Base-by-base conservation (phyloP, 1,139 yeast species). In the Debaryomyces robertsiae region DNA sequence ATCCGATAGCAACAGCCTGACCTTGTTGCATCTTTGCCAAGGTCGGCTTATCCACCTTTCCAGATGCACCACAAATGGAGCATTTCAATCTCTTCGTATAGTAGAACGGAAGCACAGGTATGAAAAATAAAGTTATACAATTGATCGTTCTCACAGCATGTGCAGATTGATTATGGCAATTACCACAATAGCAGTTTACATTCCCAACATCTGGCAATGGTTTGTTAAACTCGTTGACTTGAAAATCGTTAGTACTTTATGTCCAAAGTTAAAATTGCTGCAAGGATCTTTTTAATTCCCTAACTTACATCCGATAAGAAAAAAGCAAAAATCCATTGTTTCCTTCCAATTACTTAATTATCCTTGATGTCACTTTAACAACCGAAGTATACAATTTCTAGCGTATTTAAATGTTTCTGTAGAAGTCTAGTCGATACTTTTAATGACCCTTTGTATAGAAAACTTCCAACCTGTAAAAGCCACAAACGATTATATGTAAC, bases 81-180 rank as follows among this genome's bases (percentile, higher is more conserved):
- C 78, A 73, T 48, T 62, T 65, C 41, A 73, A 55, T 38, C 69
- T 47, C 45, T 73, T 73, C 30, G 59, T 41, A 45, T 56, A 69
- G 46, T 67, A 66, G 47, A 70, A 72, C 18, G 78, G 78, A 19
- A 73, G 48, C 13, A 73, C 61, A 1, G 78, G 78, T 30, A 73
- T 64, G 55, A 73, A 72, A 48, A 73, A 73, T 19, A 73, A 46
- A 0, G 77, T 73, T n/a, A 73, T 62, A 48, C 69, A 58, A 46
- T 69, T 70, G 46, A 67, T 68, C 14, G 75, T 60, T 38, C 73
- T 59, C 7, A 67, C 60, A 1, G 77, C 71, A 52, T 61, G 63
- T 2, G 74, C 78, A 17, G 74, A 63, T 42, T 69, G 73, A 50
- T 73, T 73, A 48, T 73, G 77, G 45, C 78, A 73, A 43, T 70